Evolutionary conservation across 805 yeast genomes (phyloP), one percentile per base, ranked within the genome.

Genomic region (Suhomyces sp.): DNA sequence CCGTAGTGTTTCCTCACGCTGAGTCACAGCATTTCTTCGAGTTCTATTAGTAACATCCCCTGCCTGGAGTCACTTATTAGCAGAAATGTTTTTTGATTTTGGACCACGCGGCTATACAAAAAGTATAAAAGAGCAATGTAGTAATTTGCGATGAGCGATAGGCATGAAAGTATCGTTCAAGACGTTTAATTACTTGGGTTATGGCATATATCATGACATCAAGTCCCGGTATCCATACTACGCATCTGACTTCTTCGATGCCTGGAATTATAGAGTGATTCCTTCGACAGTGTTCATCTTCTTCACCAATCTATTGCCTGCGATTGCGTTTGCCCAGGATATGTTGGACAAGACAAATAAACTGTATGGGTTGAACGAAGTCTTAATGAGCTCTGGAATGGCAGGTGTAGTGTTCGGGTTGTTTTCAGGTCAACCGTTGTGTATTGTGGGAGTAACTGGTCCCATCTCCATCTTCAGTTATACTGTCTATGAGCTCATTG

Each of bases 381-480:
- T 93, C 2, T 74, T 93, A 21, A 62, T 94, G 63, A 78, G 94
- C 6, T 83, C 92, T 29, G 97, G 97, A 0, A 68, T 94, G 64
- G 97, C 89, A 0, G 97, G 98, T 0, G 79, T 92, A 4, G 84
- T 89, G 1, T 93, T 94, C 72, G 97, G 98, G 0, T 58, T 88
- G 5, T 74, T 92, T 51, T 78, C 87, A 0, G 98, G 97, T 0
- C 97, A 92, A 60, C 99, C 99, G 0, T 69, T 94, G 24, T 89
- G 97, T 61, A 88, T 93, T 22, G 98, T 94, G 7, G 99, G 99
- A 3, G 97, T 93, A 4, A 94, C 98, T 0, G 99, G 98, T 0
- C 99, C 99, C 0, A 86, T 94, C 13, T 73, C 96, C 1, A 92
- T 93, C 54, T 93, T 94, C 77, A 89, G 89, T 62, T 91, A 90